phyloP scores from a whole-genome alignment of 2,329 filamentous ascomycete genomes.

The Elsinoe australis region DNA sequence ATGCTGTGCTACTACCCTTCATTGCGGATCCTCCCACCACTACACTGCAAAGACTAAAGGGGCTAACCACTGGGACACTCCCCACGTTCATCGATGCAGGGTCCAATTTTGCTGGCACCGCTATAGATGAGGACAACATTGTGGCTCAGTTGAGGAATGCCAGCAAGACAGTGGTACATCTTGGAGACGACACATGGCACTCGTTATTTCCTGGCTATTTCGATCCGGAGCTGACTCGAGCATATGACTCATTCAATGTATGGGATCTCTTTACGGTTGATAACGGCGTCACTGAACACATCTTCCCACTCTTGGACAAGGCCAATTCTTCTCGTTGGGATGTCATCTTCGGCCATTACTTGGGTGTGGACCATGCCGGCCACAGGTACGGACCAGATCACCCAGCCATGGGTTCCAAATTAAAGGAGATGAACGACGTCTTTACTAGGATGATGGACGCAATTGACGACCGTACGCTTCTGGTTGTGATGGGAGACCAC shows the following conservation, averaged over 20 bases:
- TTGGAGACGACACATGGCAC: constrained; percentile 98
- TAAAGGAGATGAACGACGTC: constrained; percentile 82
- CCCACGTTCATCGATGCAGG: constrained; percentile 92
- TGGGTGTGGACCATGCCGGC: constrained; percentile 94
- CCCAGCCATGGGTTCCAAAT: constrained; percentile 80
- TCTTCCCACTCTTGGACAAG: constrained; percentile 70
- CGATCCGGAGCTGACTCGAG: constrained; percentile 70
- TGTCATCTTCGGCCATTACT: constrained; percentile 84
- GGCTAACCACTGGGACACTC: constrained; percentile 86
- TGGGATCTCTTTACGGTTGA: constrained; percentile 97
- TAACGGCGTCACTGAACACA: constrained; percentile 84
- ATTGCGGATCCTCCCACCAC: constrained; percentile 95
- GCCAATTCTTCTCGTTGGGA: constrained; percentile 70
- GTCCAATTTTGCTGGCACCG: constrained; percentile 89
- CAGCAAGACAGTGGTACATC: constrained; percentile 74
- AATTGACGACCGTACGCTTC: constrained; percentile 76
- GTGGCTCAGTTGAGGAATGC: constrained; percentile 56
- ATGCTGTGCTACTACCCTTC: constrained; percentile 87
- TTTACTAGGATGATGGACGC: constrained; percentile 61
- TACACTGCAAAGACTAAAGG: constrained; percentile 86
- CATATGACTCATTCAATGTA: constrained; percentile 97
- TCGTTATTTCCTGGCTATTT: constrained; percentile 91
- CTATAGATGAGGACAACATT: constrained; percentile 86
- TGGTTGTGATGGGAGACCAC: constrained; percentile 98
- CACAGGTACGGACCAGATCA: constrained; percentile 94